A percentile compares a stretch with the other conserved stretches of the same genome.
Conservation (phyloP, 305 asterid genomes). For the Fraxinus angustifolia region DNA sequence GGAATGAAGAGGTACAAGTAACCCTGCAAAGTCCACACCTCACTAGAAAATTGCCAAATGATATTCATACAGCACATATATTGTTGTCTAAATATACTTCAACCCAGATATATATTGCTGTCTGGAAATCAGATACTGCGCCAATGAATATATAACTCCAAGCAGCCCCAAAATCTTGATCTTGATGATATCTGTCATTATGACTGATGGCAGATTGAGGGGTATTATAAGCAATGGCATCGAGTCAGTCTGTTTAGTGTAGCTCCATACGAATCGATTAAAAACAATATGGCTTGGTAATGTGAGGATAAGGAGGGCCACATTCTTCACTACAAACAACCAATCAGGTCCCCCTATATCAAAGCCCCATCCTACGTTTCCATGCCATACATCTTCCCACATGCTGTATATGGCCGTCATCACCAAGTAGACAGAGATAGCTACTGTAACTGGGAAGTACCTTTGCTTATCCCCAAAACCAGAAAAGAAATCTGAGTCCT, state of each 20-base stretch:
- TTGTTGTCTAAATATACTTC: slow-evolving; percentile 73
- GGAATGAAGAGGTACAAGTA: slow-evolving; percentile 33
- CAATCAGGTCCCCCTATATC: slow-evolving; percentile 90
- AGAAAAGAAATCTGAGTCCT: slow-evolving; percentile 90
- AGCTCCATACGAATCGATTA: slow-evolving; percentile 91
- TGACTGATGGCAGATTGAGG: slow-evolving; percentile 71
- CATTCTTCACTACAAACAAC: slow-evolving; percentile 84
- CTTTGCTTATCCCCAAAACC: slow-evolving; percentile 97
- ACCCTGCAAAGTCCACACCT: slow-evolving; percentile 31
- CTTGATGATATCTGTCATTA: slow-evolving; percentile 75
- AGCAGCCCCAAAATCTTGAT: slow-evolving; percentile 88
- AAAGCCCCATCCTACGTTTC: slow-evolving; percentile 77
- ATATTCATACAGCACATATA: slow-evolving; percentile 38
- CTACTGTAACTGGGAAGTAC: slow-evolving; percentile 89
- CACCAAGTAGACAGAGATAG: slow-evolving; percentile 64
- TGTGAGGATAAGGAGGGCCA: slow-evolving; percentile 78
- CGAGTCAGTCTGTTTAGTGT: slow-evolving; percentile 58
- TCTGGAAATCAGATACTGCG: slow-evolving; percentile 85
- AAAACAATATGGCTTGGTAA: slow-evolving; percentile 91
- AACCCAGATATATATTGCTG: slow-evolving; percentile 86
- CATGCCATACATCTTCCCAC: slow-evolving; percentile 93
- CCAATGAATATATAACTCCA: slow-evolving; percentile 81
- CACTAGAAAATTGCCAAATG: slow-evolving; percentile 35
- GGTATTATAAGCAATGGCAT: slow-evolving; percentile 72
- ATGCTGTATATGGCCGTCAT: slow-evolving; percentile 64